Evolutionary conservation across 495 filamentous ascomycete species (phyloP), one percentile per base, ranked within the genome.

Genomic region (Penicillium goetzii): DNA sequence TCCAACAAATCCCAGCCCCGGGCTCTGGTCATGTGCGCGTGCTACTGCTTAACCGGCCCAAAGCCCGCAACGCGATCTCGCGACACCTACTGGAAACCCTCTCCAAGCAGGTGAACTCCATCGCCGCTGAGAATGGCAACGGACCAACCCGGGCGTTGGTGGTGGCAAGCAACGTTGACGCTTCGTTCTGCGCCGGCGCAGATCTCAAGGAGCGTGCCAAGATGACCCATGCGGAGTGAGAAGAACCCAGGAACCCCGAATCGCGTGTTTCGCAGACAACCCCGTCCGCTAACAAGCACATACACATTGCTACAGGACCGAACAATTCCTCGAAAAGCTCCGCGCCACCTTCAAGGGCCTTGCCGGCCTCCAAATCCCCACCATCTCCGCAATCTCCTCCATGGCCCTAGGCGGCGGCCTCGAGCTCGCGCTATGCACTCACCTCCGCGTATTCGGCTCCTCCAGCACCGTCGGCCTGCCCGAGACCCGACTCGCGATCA

Each of bases 151-250:
- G 95, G 47, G 92, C 88, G 0, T 68, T 99, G 67, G 85, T 98
- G 21, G 62, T 98, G 2, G 89, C 88, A 14, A 92, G 89, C 64
- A 90, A 90, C 8, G 80, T 89, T 19, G 92, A 97, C 45, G 80
- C 84, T 3, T 87, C 86, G 57, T 99, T 99, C 77, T 98, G 94
- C 77, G 92, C 96, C 0, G 95, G 95, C 33, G 95, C 95, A 1
- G 94, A 99, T 67, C 74, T 99, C 60, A 98, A 97, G 72, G 95
- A 97, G 80, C 82, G 94, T 23, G 84, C 83, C 34, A 82, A 78
- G 0, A 92, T 98, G 74, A 89, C 84, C 4, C 80, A 75, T 58
- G 86, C 90, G 57, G 88, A 97, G 88, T 87, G 68, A 41, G 76
- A 72, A 25, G 49, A 30, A 11, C 26, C 23, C 58, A 26, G 19